Conservation (phyloP, 768 basidiomycete species). For the Pisolithus albus region DNA sequence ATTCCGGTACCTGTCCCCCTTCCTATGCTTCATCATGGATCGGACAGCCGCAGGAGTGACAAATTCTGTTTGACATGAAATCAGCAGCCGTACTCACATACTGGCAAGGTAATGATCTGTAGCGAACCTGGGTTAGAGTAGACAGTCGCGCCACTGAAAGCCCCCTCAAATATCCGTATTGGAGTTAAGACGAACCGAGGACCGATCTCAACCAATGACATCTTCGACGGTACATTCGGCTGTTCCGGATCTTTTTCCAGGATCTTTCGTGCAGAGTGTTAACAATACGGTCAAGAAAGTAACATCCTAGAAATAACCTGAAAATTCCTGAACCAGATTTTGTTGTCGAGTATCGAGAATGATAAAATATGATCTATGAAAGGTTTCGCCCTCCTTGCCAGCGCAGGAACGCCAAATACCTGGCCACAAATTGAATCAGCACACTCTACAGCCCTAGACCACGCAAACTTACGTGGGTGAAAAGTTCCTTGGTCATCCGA, state of each 20-base stretch:
- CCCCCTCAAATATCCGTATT: constrained; percentile 96
- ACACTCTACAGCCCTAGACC: neutral
- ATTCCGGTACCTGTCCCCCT: constrained; percentile 74
- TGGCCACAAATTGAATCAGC: constrained; percentile 25
- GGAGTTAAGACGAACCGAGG: constrained; percentile 96
- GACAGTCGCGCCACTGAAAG: constrained; percentile 90
- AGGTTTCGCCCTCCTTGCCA: constrained; percentile 88
- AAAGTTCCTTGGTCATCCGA: constrained; percentile 83
- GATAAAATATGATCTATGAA: constrained; percentile 98
- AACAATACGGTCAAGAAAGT: neutral
- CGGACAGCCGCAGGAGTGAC: constrained; percentile 81
- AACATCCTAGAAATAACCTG: constrained; percentile 51
- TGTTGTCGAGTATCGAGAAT: constrained; percentile 90
- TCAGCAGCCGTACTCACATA: constrained; percentile 1
- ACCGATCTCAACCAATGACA: constrained; percentile 91
- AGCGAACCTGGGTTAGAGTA: constrained; percentile 87
- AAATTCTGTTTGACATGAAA: constrained; percentile 56
- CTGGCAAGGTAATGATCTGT: neutral
- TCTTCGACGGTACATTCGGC: constrained; percentile 78
- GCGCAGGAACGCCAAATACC: constrained; percentile 93
- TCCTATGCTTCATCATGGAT: constrained; percentile 57
- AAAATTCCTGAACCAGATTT: constrained; percentile 99
- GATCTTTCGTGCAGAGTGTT: constrained; percentile 46
- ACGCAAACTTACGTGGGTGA: constrained; percentile 70
- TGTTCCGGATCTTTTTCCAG: constrained; percentile 90